These are phyloP conservation scores for Agroathelia rolfsii DNA, from an alignment of 1,284 basidiomycete species.

Conservation along the genomic window DNA sequence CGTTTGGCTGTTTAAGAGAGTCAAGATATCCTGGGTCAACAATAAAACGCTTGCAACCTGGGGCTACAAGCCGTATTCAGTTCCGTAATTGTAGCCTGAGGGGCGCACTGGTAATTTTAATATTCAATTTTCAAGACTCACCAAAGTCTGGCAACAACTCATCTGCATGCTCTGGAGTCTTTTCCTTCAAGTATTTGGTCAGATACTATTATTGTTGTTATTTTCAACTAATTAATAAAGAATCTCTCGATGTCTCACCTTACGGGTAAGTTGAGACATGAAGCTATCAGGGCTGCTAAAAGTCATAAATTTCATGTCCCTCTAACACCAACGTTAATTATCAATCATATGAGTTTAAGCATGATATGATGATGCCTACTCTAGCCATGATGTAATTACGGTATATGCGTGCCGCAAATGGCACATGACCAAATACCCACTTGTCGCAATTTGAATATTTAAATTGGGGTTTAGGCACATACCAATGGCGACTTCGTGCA, in stretches of 20 bases:
- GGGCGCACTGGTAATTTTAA: slow-evolving; percentile 10
- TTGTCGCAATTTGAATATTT: too few species aligned
- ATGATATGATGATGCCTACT: slow-evolving; percentile 8
- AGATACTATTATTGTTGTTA: slow-evolving; percentile 10
- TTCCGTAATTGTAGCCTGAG: slow-evolving; percentile 14
- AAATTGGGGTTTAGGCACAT: slow-evolving; percentile 15
- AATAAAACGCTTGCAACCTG: slow-evolving; percentile 20
- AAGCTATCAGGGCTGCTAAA: too few species aligned
- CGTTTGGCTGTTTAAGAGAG: slow-evolving; percentile 22
- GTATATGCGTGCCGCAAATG: slow-evolving; percentile 15
- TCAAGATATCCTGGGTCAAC: slow-evolving; percentile 21
- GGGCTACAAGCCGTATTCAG: slow-evolving; percentile 7
- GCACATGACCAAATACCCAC: slow-evolving; percentile 18
- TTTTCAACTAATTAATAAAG: slow-evolving; percentile 19
- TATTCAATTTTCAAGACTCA: slow-evolving; percentile 6
- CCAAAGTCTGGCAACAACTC: slow-evolving; percentile 19
- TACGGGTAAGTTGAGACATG: too few species aligned
- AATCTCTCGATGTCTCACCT: slow-evolving; percentile 21
- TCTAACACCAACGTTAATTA: too few species aligned
- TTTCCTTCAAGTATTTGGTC: slow-evolving; percentile 14
- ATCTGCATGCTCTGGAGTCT: slow-evolving; percentile 18
- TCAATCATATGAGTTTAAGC: slow-evolving; percentile 1
- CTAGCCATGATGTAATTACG: slow-evolving; percentile 13
- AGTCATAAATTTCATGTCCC: too few species aligned
- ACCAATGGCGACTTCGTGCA: slow-evolving; percentile 19